These are phyloP conservation scores for Globisporangium radiosum DNA, from an alignment of 352 stramenopile species.

Conservation along the genomic window DNA sequence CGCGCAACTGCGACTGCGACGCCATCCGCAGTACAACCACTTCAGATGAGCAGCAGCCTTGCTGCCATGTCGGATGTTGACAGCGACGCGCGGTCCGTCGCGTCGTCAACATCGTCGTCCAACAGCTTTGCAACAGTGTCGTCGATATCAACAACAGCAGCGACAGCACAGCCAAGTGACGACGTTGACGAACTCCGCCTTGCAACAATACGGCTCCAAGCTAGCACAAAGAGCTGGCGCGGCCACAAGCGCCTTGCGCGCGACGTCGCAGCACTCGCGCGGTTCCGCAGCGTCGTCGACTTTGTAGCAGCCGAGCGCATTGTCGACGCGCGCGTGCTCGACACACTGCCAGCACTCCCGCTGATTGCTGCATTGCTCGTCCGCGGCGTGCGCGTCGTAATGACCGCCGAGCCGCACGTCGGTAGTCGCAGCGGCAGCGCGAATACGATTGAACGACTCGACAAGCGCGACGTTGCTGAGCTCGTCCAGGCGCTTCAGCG, in stretches of 20 bases:
- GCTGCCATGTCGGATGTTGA: slow-evolving; percentile 13
- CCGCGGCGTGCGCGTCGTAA: slow-evolving; percentile 44
- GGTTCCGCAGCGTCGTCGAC: slow-evolving; percentile 51
- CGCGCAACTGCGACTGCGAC: not conserved
- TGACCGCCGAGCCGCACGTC: slow-evolving; percentile 31
- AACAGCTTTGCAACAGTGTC: too few relatives aligned
- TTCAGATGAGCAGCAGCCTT: too few relatives aligned
- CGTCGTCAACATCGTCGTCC: slow-evolving; percentile 19
- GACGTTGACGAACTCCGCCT: slow-evolving; percentile 56
- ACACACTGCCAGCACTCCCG: slow-evolving; percentile 43
- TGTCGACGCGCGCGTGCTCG: slow-evolving; percentile 25
- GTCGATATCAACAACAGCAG: too few relatives aligned
- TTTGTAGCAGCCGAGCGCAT: slow-evolving; percentile 32
- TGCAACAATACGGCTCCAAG: slow-evolving; percentile 53
- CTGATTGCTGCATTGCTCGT: slow-evolving; percentile 56
- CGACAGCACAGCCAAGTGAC: not conserved
- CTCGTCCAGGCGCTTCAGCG: slow-evolving; percentile 36
- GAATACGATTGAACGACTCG: slow-evolving; percentile 21
- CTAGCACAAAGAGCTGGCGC: slow-evolving; percentile 58
- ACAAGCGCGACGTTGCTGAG: slow-evolving; percentile 40
- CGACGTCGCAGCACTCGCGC: slow-evolving; percentile 35
- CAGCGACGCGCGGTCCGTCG: slow-evolving; percentile 15
- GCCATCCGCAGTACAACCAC: not conserved
- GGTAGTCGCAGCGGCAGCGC: too few relatives aligned
- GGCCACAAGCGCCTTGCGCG: slow-evolving; percentile 59